phyloP scores from a whole-genome alignment of 2,329 filamentous ascomycete species.

The Daldinia sp. region DNA sequence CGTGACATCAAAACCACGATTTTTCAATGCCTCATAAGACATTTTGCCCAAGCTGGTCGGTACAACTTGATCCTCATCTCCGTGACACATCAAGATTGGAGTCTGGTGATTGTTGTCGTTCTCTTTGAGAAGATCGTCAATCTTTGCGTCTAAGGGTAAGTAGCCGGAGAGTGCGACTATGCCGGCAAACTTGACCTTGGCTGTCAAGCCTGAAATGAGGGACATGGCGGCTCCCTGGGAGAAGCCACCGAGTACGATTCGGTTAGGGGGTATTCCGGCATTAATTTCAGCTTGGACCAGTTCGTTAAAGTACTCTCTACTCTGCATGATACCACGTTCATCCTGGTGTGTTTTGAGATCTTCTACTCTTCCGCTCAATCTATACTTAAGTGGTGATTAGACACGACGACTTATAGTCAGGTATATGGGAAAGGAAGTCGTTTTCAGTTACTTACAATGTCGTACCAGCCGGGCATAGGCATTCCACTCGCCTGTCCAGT shows the following conservation, averaged over 20 bases:
- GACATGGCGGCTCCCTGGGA: slow-evolving; percentile 89
- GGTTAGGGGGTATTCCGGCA: slow-evolving; percentile 79
- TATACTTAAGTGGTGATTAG: slow-evolving; percentile 31
- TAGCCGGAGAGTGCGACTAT: slow-evolving; percentile 88
- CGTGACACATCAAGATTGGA: slow-evolving; percentile 89
- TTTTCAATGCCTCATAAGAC: slow-evolving; percentile 72
- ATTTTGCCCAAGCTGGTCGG: slow-evolving; percentile 71
- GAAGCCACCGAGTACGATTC: slow-evolving; percentile 88
- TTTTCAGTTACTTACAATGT: slow-evolving; percentile 71
- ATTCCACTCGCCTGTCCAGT: slow-evolving; percentile 78
- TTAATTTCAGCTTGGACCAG: slow-evolving; percentile 84
- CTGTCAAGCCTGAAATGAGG: slow-evolving; percentile 80
- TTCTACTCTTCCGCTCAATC: slow-evolving; percentile 42
- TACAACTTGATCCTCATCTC: slow-evolving; percentile 79
- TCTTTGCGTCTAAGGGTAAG: slow-evolving; percentile 72
- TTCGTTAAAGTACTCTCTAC: slow-evolving; percentile 77
- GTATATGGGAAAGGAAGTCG: neutral
- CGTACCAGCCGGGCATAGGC: slow-evolving; percentile 88
- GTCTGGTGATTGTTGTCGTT: slow-evolving; percentile 75
- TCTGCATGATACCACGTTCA: slow-evolving; percentile 76
- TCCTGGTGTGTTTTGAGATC: slow-evolving; percentile 54
- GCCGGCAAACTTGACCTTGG: slow-evolving; percentile 77
- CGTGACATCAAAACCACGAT: slow-evolving; percentile 75
- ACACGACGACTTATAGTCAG: neutral
- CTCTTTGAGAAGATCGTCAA: slow-evolving; percentile 64